phyloP scores from a whole-genome alignment of 1,284 basidiomycete species.

The Sanghuangporus baumii region DNA sequence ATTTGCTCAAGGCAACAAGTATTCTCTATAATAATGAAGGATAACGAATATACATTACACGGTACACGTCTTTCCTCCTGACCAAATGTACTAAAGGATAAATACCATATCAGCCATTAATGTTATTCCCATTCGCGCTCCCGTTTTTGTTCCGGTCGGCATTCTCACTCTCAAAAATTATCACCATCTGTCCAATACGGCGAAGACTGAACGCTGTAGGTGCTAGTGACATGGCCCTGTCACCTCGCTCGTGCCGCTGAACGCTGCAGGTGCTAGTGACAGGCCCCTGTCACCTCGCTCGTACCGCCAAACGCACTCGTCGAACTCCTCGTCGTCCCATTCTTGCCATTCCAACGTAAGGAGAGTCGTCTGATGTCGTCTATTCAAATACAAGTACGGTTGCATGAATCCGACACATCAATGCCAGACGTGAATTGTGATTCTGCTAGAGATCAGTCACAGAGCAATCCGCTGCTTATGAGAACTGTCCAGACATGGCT shows the following conservation, averaged over 20 bases:
- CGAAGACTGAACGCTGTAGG: not conserved
- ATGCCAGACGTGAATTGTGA: too few species aligned
- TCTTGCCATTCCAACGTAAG: not conserved
- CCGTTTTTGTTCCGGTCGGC: not conserved
- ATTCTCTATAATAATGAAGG: not conserved
- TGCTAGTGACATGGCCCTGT: not conserved
- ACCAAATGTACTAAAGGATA: too few species aligned
- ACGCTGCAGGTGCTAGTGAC: not conserved
- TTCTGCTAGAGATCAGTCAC: too few species aligned
- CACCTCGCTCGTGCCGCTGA: not conserved
- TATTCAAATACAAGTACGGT: too few species aligned
- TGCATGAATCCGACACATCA: too few species aligned
- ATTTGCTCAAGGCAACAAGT: not conserved
- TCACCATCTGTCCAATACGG: conserved; percentile 2
- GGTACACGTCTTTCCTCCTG: too few species aligned
- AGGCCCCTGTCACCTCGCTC: not conserved
- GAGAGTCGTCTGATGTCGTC: not conserved
- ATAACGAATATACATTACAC: not conserved
- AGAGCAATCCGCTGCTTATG: too few species aligned
- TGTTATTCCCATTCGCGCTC: too few species aligned
- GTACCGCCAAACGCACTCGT: not conserved
- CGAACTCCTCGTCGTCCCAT: not conserved
- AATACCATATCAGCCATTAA: too few species aligned
- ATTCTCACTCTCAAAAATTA: not conserved
- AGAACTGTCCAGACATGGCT: too few species aligned